Conservation (phyloP, 2,329 filamentous ascomycete genomes). For the Aspergillus fijiensis region DNA sequence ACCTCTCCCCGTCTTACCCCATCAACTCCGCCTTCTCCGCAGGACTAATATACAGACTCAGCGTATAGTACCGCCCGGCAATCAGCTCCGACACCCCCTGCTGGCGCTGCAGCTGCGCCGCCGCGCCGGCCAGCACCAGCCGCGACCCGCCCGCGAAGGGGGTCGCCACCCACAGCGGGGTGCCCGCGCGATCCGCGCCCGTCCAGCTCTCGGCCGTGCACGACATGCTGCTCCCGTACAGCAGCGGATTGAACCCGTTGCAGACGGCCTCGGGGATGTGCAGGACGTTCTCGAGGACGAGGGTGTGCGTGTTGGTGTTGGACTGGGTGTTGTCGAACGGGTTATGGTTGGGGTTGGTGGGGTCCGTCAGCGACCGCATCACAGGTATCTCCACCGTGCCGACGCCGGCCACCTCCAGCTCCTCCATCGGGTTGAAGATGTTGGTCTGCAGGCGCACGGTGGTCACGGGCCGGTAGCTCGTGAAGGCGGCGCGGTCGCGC, state of each 20-base stretch:
- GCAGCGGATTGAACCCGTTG: slow-evolving; percentile 31
- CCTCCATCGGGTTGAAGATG: slow-evolving; percentile 25
- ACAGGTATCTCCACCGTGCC: slow-evolving; percentile 35
- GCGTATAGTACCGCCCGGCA: slow-evolving; percentile 22
- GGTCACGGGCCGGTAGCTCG: slow-evolving; percentile 28
- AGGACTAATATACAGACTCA: slow-evolving; percentile 25
- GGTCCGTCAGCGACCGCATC: slow-evolving; percentile 13
- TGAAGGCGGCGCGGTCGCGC: slow-evolving; percentile 33
- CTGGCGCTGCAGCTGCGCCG: neutral
- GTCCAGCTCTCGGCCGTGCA: slow-evolving; percentile 22
- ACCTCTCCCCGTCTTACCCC: neutral
- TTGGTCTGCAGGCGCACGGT: slow-evolving; percentile 18
- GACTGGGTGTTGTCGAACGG: slow-evolving; percentile 1
- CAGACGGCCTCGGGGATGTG: slow-evolving; percentile 37
- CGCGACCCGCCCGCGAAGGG: slow-evolving; percentile 22
- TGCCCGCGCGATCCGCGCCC: slow-evolving; percentile 17
- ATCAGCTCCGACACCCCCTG: slow-evolving; percentile 24
- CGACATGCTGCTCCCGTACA: slow-evolving; percentile 26
- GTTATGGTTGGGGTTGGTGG: neutral
- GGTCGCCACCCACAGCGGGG: slow-evolving; percentile 20
- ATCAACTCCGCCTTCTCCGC: slow-evolving; percentile 20
- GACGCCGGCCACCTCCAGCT: slow-evolving; percentile 31
- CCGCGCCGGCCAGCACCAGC: slow-evolving; percentile 16
- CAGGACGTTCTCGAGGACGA: slow-evolving; percentile 34
- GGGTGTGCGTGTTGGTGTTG: slow-evolving; percentile 14